These are phyloP conservation scores for Hyaloscypha bicolor DNA, from an alignment of 495 filamentous ascomycete genomes.

Conservation along the genomic window DNA sequence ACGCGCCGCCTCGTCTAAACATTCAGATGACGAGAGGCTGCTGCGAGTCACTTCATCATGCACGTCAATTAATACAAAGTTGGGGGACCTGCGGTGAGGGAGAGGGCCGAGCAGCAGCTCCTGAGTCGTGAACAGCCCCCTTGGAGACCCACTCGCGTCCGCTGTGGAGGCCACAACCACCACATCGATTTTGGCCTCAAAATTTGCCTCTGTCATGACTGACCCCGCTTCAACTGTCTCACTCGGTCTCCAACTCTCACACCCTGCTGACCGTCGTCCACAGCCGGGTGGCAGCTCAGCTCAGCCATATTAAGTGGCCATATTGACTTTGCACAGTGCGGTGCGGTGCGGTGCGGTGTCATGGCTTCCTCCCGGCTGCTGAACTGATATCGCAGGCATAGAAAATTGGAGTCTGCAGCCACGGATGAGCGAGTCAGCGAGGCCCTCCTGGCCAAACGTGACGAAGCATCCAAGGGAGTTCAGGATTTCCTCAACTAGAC, in stretches of 20 bases:
- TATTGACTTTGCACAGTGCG: neutral
- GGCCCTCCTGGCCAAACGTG: neutral
- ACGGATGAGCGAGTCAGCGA: neutral
- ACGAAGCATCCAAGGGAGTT: neutral
- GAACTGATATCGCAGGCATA: neutral
- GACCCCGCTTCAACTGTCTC: neutral
- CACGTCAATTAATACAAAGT: constrained; percentile 9
- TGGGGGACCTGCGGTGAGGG: constrained; percentile 2
- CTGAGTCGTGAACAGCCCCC: neutral
- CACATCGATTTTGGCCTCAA: neutral
- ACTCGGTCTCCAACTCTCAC: neutral
- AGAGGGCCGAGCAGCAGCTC: neutral
- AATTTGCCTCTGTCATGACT: neutral
- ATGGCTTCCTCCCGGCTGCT: neutral
- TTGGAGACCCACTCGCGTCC: neutral
- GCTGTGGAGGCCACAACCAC: neutral
- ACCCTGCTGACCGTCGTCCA: neutral
- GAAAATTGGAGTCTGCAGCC: neutral
- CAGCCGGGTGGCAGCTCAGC: neutral
- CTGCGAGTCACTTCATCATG: constrained; percentile 11
- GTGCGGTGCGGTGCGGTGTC: neutral
- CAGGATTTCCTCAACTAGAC: neutral
- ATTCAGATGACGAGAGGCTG: constrained; percentile 3
- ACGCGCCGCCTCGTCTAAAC: neutral
- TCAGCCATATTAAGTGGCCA: neutral